Base-by-base conservation (phyloP, 768 basidiomycete species). In the Termitomyces sp. region DNA sequence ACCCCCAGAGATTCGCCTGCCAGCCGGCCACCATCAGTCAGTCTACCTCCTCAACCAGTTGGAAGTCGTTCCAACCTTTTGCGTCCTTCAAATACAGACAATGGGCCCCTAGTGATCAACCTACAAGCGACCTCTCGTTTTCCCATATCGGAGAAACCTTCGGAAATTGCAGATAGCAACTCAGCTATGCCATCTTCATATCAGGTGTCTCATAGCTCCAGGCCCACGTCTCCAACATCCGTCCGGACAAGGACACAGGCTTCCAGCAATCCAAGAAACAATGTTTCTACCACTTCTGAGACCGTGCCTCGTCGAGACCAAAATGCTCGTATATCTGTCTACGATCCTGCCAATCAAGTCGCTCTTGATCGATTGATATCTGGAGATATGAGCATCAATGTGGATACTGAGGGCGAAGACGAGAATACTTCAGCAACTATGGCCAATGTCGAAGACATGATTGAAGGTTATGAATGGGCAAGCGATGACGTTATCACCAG, bases 401-500 rank as follows among this genome's bases (percentile, higher is more conserved):
- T 80, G 25, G 85, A 84, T 29, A 75, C 73, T 9, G 81, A 82
- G 16, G 83, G 78, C 12, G 87, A 86, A 55, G 88, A 89, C 53
- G 90, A 92, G 63, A 85, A 82, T 55, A 80, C 84, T 11, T 87
- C 92, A 61, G 90, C 87, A 9, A 92, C 92, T 4, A 80, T 99
- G 73, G 77, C 88, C 5, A 97, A 86, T 70, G 94, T 99, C 2
- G 97, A 99, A 68, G 97, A 99, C 69, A 95, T 99, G 93, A 79
- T 99, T 25, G 97, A 99, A 65, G 95, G 97, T 0, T 97, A 97
- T 65, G 97, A 98, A 70, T 98, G 95, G 95, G 87, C 92, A 4
- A 88, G 86, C 59, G 90, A 89, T 54, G 86, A 87, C 67, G 76
- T 87, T n/a, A 76, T 89, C 43, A 83, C 81, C 14, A 75, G 84